Conservation (phyloP, 2,329 filamentous ascomycete genomes). For the Ceratocystis lukuohia region DNA sequence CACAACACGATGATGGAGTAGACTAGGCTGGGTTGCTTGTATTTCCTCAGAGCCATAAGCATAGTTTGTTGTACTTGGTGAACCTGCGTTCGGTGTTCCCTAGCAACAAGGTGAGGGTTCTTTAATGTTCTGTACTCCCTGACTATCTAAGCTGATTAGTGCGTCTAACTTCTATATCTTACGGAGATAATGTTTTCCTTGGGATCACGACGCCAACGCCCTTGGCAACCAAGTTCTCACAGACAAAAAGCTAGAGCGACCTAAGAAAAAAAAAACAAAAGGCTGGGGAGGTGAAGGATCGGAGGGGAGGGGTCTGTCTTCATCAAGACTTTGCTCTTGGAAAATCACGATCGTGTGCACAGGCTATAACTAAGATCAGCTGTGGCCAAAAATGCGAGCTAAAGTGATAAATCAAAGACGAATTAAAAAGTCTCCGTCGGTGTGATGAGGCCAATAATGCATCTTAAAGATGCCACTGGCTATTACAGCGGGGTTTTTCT, state of each 20-base stretch:
- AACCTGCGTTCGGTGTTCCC: not conserved
- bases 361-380: conserved; percentile 5
- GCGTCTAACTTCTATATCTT: not conserved
- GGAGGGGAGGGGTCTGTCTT: not conserved
- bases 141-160: not conserved
- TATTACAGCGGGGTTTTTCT: no score
- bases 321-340: no score
- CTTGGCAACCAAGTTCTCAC: not conserved
- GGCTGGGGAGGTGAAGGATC: not conserved
- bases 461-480: no score
- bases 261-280: not conserved
- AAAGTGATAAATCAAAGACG: not conserved
- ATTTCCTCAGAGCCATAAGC: no score
- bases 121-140: not conserved
- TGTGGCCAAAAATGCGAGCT: not conserved
- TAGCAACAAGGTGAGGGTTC: not conserved
- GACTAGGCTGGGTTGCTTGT: no score
- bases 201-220: not conserved
- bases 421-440: not conserved
- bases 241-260: not conserved
- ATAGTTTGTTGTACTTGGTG: no score
- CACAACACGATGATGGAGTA: no score
- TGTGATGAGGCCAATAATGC: not conserved
- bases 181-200: conserved; percentile 2
- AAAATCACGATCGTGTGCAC: conserved; percentile 1